These are phyloP conservation scores for Backusella liffmaniae DNA, from an alignment of 192 early-diverging fungal genomes.

Conservation along the genomic window DNA sequence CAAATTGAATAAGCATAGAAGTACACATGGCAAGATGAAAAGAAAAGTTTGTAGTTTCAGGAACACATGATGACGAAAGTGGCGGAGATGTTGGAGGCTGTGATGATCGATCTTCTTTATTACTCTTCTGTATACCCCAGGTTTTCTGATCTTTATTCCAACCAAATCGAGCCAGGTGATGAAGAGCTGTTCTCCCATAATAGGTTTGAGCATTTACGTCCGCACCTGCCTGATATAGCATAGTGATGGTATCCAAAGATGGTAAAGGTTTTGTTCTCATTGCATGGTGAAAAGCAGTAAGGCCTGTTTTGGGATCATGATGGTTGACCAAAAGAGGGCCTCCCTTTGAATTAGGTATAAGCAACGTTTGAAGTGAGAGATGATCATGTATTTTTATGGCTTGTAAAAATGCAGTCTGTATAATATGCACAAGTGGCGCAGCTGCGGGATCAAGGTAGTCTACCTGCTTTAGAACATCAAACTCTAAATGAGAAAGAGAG, in stretches of 20 bases:
- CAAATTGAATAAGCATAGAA: slow-evolving; percentile 45
- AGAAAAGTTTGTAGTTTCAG: background rate
- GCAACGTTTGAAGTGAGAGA: slow-evolving; percentile 46
- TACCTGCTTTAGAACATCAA: slow-evolving; percentile 23
- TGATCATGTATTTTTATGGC: slow-evolving; percentile 62
- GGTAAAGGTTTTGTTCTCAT: slow-evolving; percentile 54
- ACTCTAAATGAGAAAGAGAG: slow-evolving; percentile 36
- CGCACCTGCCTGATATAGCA: slow-evolving; percentile 52
- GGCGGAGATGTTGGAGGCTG: background rate
- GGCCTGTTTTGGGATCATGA: slow-evolving; percentile 54
- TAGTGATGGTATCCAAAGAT: slow-evolving; percentile 48
- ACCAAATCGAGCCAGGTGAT: slow-evolving; percentile 49
- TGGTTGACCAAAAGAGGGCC: slow-evolving; percentile 34
- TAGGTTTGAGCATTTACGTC: slow-evolving; percentile 54
- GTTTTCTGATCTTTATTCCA: slow-evolving; percentile 34
- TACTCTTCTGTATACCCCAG: slow-evolving; percentile 37
- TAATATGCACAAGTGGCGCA: slow-evolving; percentile 34
- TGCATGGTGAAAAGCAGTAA: slow-evolving; percentile 63
- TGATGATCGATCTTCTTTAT: slow-evolving; percentile 4
- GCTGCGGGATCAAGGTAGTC: slow-evolving; percentile 24
- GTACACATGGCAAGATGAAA: slow-evolving; percentile 44
- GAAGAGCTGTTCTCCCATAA: slow-evolving; percentile 51
- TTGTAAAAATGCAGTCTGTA: slow-evolving; percentile 48
- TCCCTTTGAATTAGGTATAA: slow-evolving; percentile 24
- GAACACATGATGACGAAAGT: background rate